These are phyloP conservation scores for Pleurotus giganteus DNA, from an alignment of 768 basidiomycete species.

Conservation along the genomic window DNA sequence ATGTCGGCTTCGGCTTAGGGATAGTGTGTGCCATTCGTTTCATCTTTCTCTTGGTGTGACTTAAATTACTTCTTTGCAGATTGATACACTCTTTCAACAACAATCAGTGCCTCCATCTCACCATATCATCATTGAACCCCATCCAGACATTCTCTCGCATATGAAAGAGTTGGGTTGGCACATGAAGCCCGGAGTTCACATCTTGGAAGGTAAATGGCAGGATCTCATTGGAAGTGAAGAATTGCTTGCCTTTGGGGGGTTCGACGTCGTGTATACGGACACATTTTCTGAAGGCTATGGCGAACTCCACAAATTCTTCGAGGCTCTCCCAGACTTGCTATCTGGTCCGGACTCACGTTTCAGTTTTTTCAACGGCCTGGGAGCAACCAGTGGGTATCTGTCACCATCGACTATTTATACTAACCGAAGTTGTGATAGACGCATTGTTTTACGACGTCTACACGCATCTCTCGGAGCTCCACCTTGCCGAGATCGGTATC, in stretches of 20 bases:
- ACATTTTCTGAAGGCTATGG: constrained; percentile 89
- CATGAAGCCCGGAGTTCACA: constrained; percentile 67
- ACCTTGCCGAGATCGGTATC: constrained; percentile 81
- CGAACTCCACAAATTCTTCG: constrained; percentile 82
- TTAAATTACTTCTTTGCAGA: constrained; percentile 41
- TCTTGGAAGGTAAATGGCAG: constrained; percentile 94
- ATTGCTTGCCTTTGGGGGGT: constrained; percentile 66
- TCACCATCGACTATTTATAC: constrained; percentile 9
- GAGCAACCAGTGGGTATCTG: constrained; percentile 75
- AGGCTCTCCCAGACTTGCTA: constrained; percentile 73
- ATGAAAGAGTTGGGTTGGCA: constrained; percentile 82
- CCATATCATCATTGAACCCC: constrained; percentile 94
- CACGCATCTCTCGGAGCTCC: constrained; percentile 78
- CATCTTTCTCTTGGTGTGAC: not conserved
- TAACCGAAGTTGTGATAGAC: constrained; percentile 45
- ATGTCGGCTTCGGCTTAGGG: constrained; percentile 93
- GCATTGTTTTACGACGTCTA: constrained; percentile 90
- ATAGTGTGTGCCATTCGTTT: constrained; percentile 54
- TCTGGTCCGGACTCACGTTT: constrained; percentile 73
- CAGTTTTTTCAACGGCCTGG: constrained; percentile 97
- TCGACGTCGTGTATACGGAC: constrained; percentile 89
- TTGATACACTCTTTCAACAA: constrained; percentile 78
- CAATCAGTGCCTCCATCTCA: constrained; percentile 54
- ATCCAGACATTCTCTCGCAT: constrained; percentile 84
- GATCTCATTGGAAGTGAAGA: constrained; percentile 66